A percentile compares a stretch with the other conserved stretches of the same genome.
Conservation (phyloP, 1,284 basidiomycete genomes). For the Xerocomus amazonicus region DNA sequence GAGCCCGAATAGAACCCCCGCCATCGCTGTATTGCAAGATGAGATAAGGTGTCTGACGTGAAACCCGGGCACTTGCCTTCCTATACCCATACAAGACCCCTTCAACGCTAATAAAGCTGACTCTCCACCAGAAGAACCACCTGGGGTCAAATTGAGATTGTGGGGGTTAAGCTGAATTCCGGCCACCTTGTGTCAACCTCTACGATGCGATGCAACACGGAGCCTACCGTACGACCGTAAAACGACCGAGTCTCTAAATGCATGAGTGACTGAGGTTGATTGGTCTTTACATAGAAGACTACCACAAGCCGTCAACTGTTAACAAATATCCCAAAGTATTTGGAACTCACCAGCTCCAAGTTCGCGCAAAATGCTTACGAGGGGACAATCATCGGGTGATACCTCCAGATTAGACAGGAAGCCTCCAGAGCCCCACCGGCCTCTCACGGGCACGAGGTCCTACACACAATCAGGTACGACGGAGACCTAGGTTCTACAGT, state of each 20-base stretch:
- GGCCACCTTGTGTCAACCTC: not conserved
- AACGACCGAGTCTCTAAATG: slow-evolving; percentile 37
- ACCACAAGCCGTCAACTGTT: slow-evolving; percentile 6
- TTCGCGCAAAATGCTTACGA: slow-evolving; percentile 27
- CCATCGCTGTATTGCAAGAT: slow-evolving; percentile 19
- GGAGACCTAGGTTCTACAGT: no score
- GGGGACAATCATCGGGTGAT: slow-evolving; percentile 24
- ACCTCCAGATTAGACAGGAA: slow-evolving; percentile 26
- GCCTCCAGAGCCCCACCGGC: slow-evolving; percentile 43
- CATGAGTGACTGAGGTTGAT: slow-evolving; percentile 42
- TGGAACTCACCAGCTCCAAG: slow-evolving; percentile 32
- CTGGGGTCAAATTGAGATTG: slow-evolving; percentile 43
- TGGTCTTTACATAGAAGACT: slow-evolving; percentile 49
- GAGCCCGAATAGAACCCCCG: slow-evolving; percentile 38
- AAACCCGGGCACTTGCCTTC: slow-evolving; percentile 38
- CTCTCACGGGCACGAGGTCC: slow-evolving; percentile 40
- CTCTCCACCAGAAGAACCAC: slow-evolving; percentile 53
- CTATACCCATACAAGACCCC: slow-evolving; percentile 50
- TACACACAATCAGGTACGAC: slow-evolving; percentile 16
- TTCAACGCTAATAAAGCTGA: slow-evolving; percentile 47
- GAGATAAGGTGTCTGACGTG: not conserved
- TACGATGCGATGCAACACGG: not conserved
- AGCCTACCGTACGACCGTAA: slow-evolving; percentile 39
- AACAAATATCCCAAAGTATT: not conserved
- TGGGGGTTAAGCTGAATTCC: slow-evolving; percentile 39